phyloP scores from a whole-genome alignment of 2,329 filamentous ascomycete species.

The Apiospora kogelbergensis region DNA sequence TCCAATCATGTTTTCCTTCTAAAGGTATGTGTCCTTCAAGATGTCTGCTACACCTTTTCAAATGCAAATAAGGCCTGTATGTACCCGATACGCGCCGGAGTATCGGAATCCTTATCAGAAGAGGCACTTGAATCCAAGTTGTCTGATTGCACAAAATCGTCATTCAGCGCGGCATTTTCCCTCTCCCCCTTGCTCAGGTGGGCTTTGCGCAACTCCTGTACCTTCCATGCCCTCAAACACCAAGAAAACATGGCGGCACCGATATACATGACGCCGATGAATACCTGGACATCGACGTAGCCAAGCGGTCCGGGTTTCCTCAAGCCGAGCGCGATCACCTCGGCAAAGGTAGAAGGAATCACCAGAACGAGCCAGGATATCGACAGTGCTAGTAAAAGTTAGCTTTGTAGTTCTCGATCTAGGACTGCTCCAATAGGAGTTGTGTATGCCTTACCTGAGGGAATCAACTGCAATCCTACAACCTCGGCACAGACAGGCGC shows the following conservation, averaged over 20 bases:
- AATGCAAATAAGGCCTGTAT: neutral
- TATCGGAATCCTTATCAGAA: neutral
- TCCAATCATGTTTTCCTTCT: neutral
- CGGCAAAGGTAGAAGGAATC: constrained; percentile 68
- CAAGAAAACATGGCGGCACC: constrained; percentile 47
- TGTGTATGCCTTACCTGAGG: constrained; percentile 47
- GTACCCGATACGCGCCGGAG: neutral
- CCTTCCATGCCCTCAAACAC: constrained; percentile 43
- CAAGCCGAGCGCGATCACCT: constrained; percentile 62
- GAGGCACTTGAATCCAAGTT: neutral
- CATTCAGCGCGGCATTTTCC: constrained; percentile 27
- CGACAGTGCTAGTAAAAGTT: constrained; percentile 48
- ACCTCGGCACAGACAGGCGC: constrained; percentile 73
- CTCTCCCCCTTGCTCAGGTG: constrained; percentile 28
- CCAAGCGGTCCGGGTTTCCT: constrained; percentile 40
- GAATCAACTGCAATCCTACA: constrained; percentile 67
- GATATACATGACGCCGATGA: constrained; percentile 62
- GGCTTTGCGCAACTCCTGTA: constrained; percentile 37
- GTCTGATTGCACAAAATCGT: constrained; percentile 20
- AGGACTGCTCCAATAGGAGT: neutral
- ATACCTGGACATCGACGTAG: constrained; percentile 56
- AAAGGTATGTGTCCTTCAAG: neutral
- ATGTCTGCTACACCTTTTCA: neutral
- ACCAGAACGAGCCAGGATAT: constrained; percentile 72
- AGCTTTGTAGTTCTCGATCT: neutral